Base-by-base conservation (phyloP, 2,329 filamentous ascomycete species). In the Septoria petroselini region DNA sequence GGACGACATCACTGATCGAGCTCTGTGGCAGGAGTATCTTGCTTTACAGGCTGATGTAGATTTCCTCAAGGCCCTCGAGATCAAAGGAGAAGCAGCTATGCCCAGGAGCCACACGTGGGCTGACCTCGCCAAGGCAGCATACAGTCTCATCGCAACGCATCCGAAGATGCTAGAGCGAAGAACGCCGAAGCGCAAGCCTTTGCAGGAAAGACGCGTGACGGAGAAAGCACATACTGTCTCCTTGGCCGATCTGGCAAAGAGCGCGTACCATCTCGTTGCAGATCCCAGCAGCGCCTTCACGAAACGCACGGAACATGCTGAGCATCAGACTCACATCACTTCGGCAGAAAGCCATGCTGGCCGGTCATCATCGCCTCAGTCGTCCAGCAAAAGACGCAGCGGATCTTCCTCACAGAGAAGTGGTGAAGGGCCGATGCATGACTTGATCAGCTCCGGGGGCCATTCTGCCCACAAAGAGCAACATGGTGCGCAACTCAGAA, bases 1-100 rank as follows among this genome's bases (percentile, higher is more conserved):
- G n/a, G 8, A 30, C 21, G 12, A 14, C 3, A 4, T 7, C 2
- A 6, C 2, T 27, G 25, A 47, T 21, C 11, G 15, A 9, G 11
- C 18, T 14, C 12, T 35, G 11, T 34, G n/a, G 15, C 43, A 47
- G 23, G 43, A 47, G 25, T 40, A 47, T 33, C 27, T 47, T 11
- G 43, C 43, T 14, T 31, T 47, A 23, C 23, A 47, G 27, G 43
- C 43, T n/a, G 43, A 47, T 33, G 35, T 40, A 8, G 43, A 47
- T 2, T 47, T 47, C 21, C 15, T 47, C n/a, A 15, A 25, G 14
- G 5, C 14, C 4, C 12, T 40, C 7, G 18, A 25, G 12, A 21
- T n/a, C 7, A 7, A 15, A 8, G 18, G 19, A 4, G 17, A 14
- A 9, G 8, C 34, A 11, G 15, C 18, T 15, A 19, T n/a, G 17